Conservation (phyloP, 352 stramenopile species). For the Phytophthora syringae region DNA sequence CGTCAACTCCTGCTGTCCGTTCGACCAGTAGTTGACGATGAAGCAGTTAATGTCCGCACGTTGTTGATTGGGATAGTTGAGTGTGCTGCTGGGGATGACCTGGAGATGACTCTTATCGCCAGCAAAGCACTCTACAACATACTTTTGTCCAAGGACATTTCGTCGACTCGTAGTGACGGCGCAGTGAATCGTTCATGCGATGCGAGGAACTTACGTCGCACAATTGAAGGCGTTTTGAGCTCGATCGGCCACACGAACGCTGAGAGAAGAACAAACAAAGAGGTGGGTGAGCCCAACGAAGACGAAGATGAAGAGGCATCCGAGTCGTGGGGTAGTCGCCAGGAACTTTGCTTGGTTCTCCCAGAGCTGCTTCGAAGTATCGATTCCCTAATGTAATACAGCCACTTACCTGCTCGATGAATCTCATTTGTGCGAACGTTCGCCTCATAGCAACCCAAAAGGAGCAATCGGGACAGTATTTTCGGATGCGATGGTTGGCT, state of each 20-base stretch:
- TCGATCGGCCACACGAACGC: slow-evolving; percentile 15
- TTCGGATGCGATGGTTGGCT: no score
- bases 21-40: slow-evolving; percentile 23
- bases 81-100: slow-evolving; percentile 61
- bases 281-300: neutral
- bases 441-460: no score
- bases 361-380: slow-evolving; percentile 50
- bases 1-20: slow-evolving; percentile 45
- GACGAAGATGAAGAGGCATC: slow-evolving; percentile 19
- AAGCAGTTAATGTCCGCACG: slow-evolving; percentile 42
- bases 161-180: neutral
- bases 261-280: neutral
- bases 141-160: slow-evolving; percentile 41
- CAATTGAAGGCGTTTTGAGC: slow-evolving; percentile 40
- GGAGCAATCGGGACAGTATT: no score
- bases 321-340: slow-evolving; percentile 14
- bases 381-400: slow-evolving; percentile 33
- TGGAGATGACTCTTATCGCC: slow-evolving; percentile 78
- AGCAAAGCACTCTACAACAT: slow-evolving; percentile 89
- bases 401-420: neutral
- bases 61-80: slow-evolving; percentile 64
- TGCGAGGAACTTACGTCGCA: slow-evolving; percentile 25
- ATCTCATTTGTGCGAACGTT: no score
- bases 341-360: slow-evolving; percentile 53
- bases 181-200: slow-evolving; percentile 3